Percentiles rank a stretch among this genome's conserved stretches.
These are phyloP conservation scores for Blastocystis sp. DNA, from an alignment of 352 stramenopile species.

Conservation along the genomic window DNA sequence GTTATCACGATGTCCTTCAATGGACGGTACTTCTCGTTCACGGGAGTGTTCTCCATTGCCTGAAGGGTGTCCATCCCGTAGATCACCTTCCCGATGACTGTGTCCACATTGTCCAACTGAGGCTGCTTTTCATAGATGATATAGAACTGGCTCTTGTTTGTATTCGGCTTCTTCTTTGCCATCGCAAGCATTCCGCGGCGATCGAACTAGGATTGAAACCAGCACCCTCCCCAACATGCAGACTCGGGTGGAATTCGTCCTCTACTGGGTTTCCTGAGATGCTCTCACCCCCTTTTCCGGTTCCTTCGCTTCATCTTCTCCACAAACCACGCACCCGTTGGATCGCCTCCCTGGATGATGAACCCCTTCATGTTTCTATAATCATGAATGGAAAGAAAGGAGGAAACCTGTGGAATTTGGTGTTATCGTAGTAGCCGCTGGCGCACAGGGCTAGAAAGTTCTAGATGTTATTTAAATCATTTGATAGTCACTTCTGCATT, in stretches of 20 bases:
- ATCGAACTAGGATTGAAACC: conserved; percentile 31
- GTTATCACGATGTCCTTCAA: conserved; percentile 84
- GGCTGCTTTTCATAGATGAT: conserved; percentile 41
- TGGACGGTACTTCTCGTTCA: conserved; percentile 84
- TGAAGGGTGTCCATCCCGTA: not conserved
- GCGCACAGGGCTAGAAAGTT: conserved; percentile 70
- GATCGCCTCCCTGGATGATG: conserved; percentile 62
- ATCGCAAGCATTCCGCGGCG: conserved; percentile 43
- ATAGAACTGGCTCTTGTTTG: conserved; percentile 48
- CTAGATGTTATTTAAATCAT: not conserved
- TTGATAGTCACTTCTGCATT: conserved; percentile 31
- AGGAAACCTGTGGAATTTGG: conserved; percentile 64
- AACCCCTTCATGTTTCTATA: conserved; percentile 59
- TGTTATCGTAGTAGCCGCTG: conserved; percentile 66
- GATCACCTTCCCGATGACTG: conserved; percentile 50
- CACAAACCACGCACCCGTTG: conserved; percentile 3
- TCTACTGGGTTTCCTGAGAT: conserved; percentile 39
- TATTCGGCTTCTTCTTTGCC: conserved; percentile 2
- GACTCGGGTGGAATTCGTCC: conserved; percentile 50
- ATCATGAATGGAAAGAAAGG: not conserved
- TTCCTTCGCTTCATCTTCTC: conserved; percentile 8
- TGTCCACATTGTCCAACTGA: conserved; percentile 63
- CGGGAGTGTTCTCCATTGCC: conserved; percentile 88
- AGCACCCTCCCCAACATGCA: not conserved
- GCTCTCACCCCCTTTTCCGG: conserved; percentile 48